A percentile compares a stretch with the other conserved stretches of the same genome.
Evolutionary conservation across 192 early-diverging fungal genomes (phyloP).

Genomic region (Backusella parvicylindrica): DNA sequence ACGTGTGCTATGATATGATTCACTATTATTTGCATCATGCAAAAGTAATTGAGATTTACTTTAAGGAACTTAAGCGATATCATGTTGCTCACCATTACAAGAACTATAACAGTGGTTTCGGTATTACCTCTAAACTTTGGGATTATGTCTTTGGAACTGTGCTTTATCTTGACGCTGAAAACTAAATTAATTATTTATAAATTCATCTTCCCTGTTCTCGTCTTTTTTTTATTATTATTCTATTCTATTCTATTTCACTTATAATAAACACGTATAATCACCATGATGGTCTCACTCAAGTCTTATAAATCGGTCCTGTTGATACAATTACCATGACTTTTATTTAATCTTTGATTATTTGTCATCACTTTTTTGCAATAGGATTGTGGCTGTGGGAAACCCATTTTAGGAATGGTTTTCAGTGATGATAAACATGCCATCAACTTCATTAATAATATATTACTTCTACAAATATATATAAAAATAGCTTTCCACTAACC

Average conservation of each 20-base stretch:
- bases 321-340: too few species aligned
- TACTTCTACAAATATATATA: too few species aligned
- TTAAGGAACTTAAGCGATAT: constrained; percentile 87
- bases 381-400: too few species aligned
- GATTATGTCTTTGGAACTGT: constrained; percentile 79
- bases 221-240: background rate
- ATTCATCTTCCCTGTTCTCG: too few species aligned
- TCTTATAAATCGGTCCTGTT: too few species aligned
- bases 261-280: too few species aligned
- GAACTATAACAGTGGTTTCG: constrained; percentile 79
- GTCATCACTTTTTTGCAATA: background rate
- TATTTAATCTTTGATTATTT: background rate
- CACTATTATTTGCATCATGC: constrained; percentile 97
- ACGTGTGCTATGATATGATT: constrained; percentile 85
- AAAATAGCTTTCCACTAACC: too few species aligned
- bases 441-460: too few species aligned
- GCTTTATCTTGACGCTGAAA: constrained; percentile 15
- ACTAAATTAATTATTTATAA: background rate
- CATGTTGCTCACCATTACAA: constrained; percentile 96
- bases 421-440: too few species aligned
- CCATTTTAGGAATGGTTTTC: too few species aligned
- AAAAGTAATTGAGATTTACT: constrained; percentile 60
- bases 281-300: too few species aligned
- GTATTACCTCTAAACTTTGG: constrained; percentile 91
- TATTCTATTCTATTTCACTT: too few species aligned